Conservation (phyloP, 164 flowering plant species). For the Santalum album region DNA sequence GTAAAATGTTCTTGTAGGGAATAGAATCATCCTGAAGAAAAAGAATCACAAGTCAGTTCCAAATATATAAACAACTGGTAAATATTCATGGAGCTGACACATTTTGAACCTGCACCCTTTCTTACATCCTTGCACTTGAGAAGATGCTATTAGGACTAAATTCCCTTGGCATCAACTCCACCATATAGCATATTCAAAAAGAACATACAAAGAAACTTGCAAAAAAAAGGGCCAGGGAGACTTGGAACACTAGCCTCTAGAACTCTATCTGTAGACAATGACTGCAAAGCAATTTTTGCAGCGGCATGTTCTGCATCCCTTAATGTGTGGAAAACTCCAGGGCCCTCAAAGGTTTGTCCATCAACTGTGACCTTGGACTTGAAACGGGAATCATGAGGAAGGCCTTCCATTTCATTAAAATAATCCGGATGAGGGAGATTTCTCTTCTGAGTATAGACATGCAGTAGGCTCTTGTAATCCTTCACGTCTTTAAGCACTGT, state of each 20-base stretch:
- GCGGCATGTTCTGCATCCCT: constrained; percentile 31
- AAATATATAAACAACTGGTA: too few species aligned
- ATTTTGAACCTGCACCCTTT: too few species aligned
- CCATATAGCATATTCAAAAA: too few species aligned
- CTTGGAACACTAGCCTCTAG: constrained; percentile 14
- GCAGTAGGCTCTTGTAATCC: constrained; percentile 25
- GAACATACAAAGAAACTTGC: too few species aligned
- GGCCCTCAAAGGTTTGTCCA: constrained; percentile 18
- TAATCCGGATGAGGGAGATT: constrained; percentile 19
- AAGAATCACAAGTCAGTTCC: too few species aligned
- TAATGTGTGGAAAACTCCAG: constrained; percentile 10
- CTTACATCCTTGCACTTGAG: too few species aligned
- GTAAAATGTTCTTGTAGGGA: constrained; percentile 51
- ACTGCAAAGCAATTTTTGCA: constrained; percentile 23
- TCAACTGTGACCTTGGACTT: constrained; percentile 17
- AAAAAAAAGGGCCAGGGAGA: neutral
- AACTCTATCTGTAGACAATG: constrained; percentile 16
- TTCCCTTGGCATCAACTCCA: too few species aligned
- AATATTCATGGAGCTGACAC: too few species aligned
- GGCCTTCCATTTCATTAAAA: constrained; percentile 12
- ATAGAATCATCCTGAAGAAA: constrained; percentile 29
- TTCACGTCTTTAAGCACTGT: too few species aligned
- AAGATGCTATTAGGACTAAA: too few species aligned
- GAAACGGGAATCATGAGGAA: constrained; percentile 15
- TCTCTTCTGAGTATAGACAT: constrained; percentile 19